Base-by-base conservation (phyloP, 2,329 filamentous ascomycete genomes). In the Pseudocercospora crystallina region DNA sequence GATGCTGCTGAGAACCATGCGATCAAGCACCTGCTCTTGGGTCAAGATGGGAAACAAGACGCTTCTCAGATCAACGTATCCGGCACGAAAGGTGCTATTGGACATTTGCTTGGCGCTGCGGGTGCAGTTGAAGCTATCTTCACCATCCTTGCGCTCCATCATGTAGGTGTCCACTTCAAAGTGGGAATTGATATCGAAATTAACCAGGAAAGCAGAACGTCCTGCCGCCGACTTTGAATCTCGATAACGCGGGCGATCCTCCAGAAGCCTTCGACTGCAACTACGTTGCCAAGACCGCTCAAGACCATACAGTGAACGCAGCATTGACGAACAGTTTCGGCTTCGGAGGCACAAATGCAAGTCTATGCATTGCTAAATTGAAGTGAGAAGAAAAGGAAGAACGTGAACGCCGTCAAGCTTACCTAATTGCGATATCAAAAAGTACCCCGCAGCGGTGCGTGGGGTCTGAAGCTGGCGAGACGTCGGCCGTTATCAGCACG, bases 331-430 rank as follows among this genome's bases (percentile, higher is more conserved):
- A 99, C 65, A 97, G 92, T 68, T 99, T 99, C 73, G 94, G 94
- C 0, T 99, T 99, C 73, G 94, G 94, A 9, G 94, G 94, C 12
- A 97, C 92, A 1, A 99, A 99, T 73, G 91, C 92, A 36, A 90
- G 84, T 47, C 74, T 99, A 33, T 90, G 90, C 45, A 92, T 97
- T 63, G 79, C 79, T 7, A 79, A 74, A 46, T 61, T 59, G 38
- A 48, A 41, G 17, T 57, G 45, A 53, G 31, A n/a, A 12, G 37
- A n/a, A n/a, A n/a, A n/a, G n/a, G n/a, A n/a, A n/a, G n/a, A n/a
- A n/a, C n/a, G 41, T 41, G 37, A 36, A 29, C 35, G 30, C 17
- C 5, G 38, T 30, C 33, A 30, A 17, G 42, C 8, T 40, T 43
- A 37, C 41, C 32, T 43, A 30, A 37, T 51, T 32, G 38, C 29